Base-by-base conservation (phyloP, 164 flowering plant genomes). In the Platanus orientalis region DNA sequence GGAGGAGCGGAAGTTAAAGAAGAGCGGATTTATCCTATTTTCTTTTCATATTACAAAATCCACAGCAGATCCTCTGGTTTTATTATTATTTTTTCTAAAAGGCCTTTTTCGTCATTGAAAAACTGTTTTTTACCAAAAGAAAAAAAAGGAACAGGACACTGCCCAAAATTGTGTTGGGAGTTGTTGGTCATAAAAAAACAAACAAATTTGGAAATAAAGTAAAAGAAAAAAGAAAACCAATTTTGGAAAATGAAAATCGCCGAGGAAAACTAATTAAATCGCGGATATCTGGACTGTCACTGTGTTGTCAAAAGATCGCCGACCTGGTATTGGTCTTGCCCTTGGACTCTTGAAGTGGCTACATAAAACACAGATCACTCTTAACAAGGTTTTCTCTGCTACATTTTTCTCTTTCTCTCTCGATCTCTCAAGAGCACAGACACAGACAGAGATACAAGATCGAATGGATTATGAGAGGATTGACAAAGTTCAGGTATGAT, bases 401-500 rank as follows among this genome's bases (percentile, higher is more conserved):
- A 44, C 32, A 20, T 51, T 19, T 32, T 34, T 62, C 48, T 36
- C 19, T 36, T 14, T 34, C 29, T 40, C 34, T 19, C 34, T 27
- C 51, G 27, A 14, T 50, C 63, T 24, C 54, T 21, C 21, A 17
- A 48, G 53, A 56, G 26, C 25, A 24, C 24, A 58, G 48, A 49
- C 2, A 23, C 13, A 57, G 68, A 39, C 29, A 59, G 55, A 30
- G 60, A 58, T 45, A 36, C 59, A 63, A 63, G 68, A 57, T 77
- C 69, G 32, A 72, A 91, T 91, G 97, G 97, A 88, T 81, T 91
- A 91, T 71, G 97, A 88, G 76, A 79, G 97, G 86, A 88, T 91
- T 70, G 77, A 88, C 71, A 88, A 88, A 71, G 81, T 73, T 64
- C 89, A 86, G 92, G 97, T 90, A 75, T 36, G 40, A 20, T 53